These are phyloP conservation scores for Taphrina flavorubra DNA, from an alignment of 1,139 yeast species.

Conservation along the genomic window DNA sequence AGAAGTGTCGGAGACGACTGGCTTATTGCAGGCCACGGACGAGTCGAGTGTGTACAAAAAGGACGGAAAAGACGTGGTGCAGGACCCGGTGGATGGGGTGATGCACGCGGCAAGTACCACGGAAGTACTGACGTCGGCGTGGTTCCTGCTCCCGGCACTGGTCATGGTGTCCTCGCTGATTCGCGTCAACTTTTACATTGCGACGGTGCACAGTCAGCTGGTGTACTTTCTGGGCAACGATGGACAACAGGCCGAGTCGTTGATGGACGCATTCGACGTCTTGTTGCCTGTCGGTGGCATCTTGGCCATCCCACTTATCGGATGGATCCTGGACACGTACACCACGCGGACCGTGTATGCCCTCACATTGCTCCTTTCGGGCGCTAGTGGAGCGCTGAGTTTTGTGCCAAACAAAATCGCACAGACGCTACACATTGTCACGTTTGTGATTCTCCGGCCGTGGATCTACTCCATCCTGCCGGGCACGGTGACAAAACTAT, in stretches of 20 bases:
- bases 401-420: conserved; percentile 60
- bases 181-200: conserved; percentile 31
- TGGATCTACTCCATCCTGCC: conserved; percentile 90
- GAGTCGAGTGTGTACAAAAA: conserved; percentile 39
- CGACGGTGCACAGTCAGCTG: conserved; percentile 26
- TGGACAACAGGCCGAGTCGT: conserved; percentile 47
- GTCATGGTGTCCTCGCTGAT: conserved; percentile 28
- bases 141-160: conserved; percentile 19
- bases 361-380: conserved; percentile 59
- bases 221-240: conserved; percentile 5
- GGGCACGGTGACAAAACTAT: conserved; percentile 88
- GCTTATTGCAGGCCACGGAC: conserved; percentile 33
- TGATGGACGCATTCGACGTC: conserved; percentile 64
- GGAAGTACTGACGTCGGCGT: conserved; percentile 13
- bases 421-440: conserved; percentile 64
- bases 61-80: conserved; percentile 15
- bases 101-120: conserved; percentile 15
- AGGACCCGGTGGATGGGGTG: conserved; percentile 37
- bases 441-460: conserved; percentile 86
- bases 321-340: conserved; percentile 75
- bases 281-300: conserved; percentile 56
- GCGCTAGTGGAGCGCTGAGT: conserved; percentile 72
- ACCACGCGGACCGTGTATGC: conserved; percentile 66
- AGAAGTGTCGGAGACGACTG: conserved; percentile 65
- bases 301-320: conserved; percentile 79